Conservation (phyloP, 345 rosid genomes). For the Luvunga scandens region DNA sequence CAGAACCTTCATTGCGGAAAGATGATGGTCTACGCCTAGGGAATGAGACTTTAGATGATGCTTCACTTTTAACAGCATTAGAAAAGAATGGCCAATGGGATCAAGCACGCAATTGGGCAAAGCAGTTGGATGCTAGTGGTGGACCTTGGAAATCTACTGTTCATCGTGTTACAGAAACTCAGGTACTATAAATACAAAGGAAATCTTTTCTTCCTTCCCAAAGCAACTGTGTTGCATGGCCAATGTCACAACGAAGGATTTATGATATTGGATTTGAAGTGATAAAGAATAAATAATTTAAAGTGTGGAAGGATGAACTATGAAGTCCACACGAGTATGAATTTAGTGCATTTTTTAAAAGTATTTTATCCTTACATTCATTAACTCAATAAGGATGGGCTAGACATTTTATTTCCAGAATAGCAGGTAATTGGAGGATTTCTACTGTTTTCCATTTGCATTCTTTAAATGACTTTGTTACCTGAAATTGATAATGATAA, state of each 20-base stretch:
- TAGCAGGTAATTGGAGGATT: not conserved
- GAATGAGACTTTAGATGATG: constrained; percentile 81
- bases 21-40: constrained; percentile 71
- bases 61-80: constrained; percentile 77
- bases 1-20: constrained; percentile 80
- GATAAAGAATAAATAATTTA: not conserved
- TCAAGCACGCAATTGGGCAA: constrained; percentile 98
- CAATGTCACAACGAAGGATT: not conserved
- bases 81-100: constrained; percentile 92
- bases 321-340: not conserved
- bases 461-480: not conserved
- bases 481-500: not conserved
- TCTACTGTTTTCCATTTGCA: not conserved
- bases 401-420: not conserved
- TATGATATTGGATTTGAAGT: not conserved
- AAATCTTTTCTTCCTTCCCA: not conserved
- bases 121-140: constrained; percentile 85
- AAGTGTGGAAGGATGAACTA: not conserved
- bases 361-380: not conserved
- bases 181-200: constrained; percentile 45
- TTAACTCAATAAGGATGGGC: not conserved
- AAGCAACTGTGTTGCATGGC: not conserved
- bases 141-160: constrained; percentile 80
- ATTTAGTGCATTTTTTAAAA: not conserved
- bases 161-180: constrained; percentile 94